Evolutionary conservation across 139 green algal species (phyloP).

Genomic region (Tetradesmus lagerheimii): DNA sequence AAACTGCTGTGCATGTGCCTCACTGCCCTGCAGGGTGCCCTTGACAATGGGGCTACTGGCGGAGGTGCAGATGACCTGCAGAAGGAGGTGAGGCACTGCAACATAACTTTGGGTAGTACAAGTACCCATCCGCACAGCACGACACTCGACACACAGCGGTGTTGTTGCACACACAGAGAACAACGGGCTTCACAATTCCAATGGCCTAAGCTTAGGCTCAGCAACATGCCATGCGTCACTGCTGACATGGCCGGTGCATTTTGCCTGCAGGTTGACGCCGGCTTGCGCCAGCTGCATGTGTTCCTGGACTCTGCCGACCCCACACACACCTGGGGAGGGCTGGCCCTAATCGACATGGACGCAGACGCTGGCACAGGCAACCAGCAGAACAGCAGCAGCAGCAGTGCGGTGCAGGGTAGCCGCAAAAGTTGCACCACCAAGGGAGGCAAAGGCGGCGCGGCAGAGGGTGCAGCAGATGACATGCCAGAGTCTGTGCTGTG

Average conservation of each 20-base stretch:
- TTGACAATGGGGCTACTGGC: neutral
- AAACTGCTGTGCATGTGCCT: too few species aligned
- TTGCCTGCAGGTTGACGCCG: neutral
- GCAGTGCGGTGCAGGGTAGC: neutral
- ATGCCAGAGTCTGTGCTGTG: conserved; percentile 22
- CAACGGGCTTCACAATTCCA: too few species aligned
- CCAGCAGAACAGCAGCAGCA: neutral
- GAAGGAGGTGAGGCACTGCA: neutral
- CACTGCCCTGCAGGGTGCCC: neutral
- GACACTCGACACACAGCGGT: too few species aligned
- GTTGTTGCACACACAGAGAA: too few species aligned
- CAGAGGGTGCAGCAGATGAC: neutral
- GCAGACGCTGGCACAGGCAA: neutral
- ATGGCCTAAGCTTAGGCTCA: too few species aligned
- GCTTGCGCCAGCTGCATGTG: neutral
- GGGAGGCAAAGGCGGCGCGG: neutral
- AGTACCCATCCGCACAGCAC: too few species aligned
- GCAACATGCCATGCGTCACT: neutral
- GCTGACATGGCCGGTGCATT: neutral
- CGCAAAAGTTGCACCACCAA: neutral
- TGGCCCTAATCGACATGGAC: conserved; percentile 13
- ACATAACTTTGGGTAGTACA: too few species aligned
- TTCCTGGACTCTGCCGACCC: conserved; percentile 20
- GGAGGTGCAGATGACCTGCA: conserved; percentile 5
- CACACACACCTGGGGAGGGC: conserved; percentile 12